Percentiles rank a stretch among this genome's conserved stretches.
Evolutionary conservation across 495 filamentous ascomycete species (phyloP).

Genomic region (Aspergillus indologenus): DNA sequence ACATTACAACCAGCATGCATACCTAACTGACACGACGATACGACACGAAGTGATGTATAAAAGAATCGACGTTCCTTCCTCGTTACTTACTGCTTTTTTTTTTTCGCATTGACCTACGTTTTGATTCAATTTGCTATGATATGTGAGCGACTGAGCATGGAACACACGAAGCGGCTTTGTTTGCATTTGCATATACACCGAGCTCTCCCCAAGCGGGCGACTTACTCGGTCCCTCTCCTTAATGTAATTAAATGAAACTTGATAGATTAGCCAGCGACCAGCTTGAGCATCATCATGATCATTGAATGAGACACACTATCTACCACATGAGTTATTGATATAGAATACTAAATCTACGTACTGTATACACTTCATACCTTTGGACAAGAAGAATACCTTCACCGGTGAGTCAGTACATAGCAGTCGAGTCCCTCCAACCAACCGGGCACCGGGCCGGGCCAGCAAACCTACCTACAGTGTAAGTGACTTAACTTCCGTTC

Average conservation of each 20-base stretch:
- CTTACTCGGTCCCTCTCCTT: not conserved
- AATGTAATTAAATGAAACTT: not conserved
- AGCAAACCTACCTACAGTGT: not conserved
- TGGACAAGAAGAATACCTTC: not conserved
- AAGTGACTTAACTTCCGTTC: constrained; percentile 7
- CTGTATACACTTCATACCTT: too few relatives aligned
- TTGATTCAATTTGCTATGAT: not conserved
- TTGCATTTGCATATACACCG: not conserved
- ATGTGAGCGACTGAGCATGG: not conserved
- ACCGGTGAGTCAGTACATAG: too few relatives aligned
- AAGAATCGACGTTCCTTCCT: not conserved
- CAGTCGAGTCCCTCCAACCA: too few relatives aligned
- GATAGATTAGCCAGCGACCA: not conserved
- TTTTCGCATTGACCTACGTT: not conserved
- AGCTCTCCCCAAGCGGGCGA: not conserved
- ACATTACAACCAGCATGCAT: not conserved
- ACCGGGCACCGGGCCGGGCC: not conserved
- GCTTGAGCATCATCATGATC: not conserved
- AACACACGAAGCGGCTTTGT: not conserved
- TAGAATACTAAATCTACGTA: too few relatives aligned
- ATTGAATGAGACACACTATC: too few relatives aligned
- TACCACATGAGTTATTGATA: too few relatives aligned
- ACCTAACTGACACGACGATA: not conserved
- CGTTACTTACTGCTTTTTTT: not conserved
- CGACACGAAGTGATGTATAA: not conserved